phyloP scores from a whole-genome alignment of 306 rosid species.

The Cicer cuneatum region DNA sequence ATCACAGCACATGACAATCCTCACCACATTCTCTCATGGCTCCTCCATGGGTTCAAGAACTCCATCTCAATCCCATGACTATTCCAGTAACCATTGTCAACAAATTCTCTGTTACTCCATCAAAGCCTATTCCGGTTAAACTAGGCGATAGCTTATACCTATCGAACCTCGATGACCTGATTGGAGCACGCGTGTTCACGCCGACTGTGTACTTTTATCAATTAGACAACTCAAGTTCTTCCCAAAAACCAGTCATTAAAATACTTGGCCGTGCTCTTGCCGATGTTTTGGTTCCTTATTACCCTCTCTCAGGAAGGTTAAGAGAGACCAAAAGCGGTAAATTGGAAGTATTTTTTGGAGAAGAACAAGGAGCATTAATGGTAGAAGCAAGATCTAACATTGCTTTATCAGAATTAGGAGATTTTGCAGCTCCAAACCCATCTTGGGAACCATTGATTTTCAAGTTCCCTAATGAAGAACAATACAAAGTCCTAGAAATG shows the following conservation, averaged over 20 bases:
- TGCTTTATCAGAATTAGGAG: constrained; percentile 62
- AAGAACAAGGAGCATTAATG: constrained; percentile 74
- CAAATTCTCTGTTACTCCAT: constrained; percentile 55
- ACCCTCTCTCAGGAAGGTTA: constrained; percentile 84
- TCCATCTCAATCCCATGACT: constrained; percentile 58
- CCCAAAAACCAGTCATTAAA: constrained; percentile 48
- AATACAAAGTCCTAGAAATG: constrained; percentile 84
- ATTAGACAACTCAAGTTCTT: background rate
- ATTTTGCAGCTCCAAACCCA: constrained; percentile 79
- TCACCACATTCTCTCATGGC: constrained; percentile 60
- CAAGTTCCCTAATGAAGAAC: constrained; percentile 79
- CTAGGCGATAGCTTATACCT: constrained; percentile 65
- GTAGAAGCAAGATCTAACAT: constrained; percentile 72
- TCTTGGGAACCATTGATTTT: constrained; percentile 88
- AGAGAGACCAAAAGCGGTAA: constrained; percentile 75
- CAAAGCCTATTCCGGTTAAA: constrained; percentile 53
- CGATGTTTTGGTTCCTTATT: constrained; percentile 79
- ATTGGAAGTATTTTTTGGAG: constrained; percentile 77
- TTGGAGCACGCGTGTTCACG: constrained; percentile 84
- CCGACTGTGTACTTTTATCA: constrained; percentile 81
- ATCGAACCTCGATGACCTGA: constrained; percentile 80
- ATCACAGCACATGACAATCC: constrained; percentile 27
- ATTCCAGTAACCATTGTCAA: constrained; percentile 57
- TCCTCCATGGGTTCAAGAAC: constrained; percentile 84
- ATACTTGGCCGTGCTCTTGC: constrained; percentile 64